Percentiles rank a stretch among this genome's conserved stretches.
phyloP scores from a whole-genome alignment of 2,329 filamentous ascomycete species.

The Sordariomycetes sp. region DNA sequence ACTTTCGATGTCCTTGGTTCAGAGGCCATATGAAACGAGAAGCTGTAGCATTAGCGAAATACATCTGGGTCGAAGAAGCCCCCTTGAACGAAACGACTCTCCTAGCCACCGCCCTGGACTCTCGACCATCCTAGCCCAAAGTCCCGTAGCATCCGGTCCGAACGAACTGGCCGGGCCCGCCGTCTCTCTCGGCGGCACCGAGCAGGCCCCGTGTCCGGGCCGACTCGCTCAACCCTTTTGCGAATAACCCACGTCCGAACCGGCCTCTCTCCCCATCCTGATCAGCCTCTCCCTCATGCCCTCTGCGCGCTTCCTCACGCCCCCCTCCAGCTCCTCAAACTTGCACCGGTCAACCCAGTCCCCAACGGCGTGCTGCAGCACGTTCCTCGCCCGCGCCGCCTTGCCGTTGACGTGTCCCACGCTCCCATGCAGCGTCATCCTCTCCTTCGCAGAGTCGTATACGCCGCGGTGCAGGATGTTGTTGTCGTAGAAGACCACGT shows the following conservation, averaged over 20 bases:
- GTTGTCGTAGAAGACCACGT: conserved; percentile 82
- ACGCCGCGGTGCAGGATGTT: conserved; percentile 72
- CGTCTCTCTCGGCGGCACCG: background rate
- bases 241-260: conserved; percentile 50
- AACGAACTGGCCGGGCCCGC: background rate
- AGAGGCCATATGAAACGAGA: background rate
- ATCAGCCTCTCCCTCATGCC: conserved; percentile 55
- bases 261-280: conserved; percentile 44
- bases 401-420: conserved; percentile 52
- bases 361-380: conserved; percentile 64
- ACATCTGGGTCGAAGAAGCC: background rate
- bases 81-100: background rate
- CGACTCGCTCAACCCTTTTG: conserved; percentile 32
- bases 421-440: conserved; percentile 63
- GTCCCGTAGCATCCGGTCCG: background rate
- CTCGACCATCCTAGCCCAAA: too few relatives aligned
- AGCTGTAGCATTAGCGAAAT: background rate
- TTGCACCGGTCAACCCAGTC: conserved; percentile 52
- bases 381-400: conserved; percentile 52
- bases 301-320: conserved; percentile 39
- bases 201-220: background rate
- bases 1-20: too few relatives aligned
- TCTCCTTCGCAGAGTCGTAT: conserved; percentile 47
- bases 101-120: too few relatives aligned
- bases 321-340: conserved; percentile 35